phyloP scores from a whole-genome alignment of 164 flowering plant genomes.

The Cinnamomum chago region DNA sequence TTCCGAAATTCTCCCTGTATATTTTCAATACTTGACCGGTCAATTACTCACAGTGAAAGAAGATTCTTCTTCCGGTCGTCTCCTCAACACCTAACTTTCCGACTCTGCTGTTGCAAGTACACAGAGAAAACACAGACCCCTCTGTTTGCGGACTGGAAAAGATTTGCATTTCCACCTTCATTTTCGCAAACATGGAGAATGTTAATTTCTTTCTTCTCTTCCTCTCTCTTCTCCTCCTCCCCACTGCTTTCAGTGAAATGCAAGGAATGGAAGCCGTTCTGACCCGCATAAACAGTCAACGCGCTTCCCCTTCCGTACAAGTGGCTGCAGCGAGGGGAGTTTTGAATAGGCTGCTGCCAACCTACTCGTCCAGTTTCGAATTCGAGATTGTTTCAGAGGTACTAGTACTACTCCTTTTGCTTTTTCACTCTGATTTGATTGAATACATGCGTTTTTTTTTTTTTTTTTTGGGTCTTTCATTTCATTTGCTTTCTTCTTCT shows the following conservation, averaged over 20 bases:
- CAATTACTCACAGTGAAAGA: too few species aligned
- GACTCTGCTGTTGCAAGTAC: too few species aligned
- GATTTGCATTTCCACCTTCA: too few species aligned
- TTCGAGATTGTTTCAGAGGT: slow-evolving; percentile 68
- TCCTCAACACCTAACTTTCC: too few species aligned
- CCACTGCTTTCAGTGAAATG: background rate
- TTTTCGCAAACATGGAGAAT: slow-evolving; percentile 2
- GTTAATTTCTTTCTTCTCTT: background rate
- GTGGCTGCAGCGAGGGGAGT: slow-evolving; percentile 67
- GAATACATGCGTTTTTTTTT: too few species aligned
- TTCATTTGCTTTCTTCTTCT: background rate
- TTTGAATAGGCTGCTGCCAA: slow-evolving; percentile 62
- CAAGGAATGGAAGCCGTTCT: slow-evolving; percentile 39
- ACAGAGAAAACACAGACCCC: too few species aligned
- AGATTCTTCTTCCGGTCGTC: too few species aligned
- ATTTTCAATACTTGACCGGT: too few species aligned
- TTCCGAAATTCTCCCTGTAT: too few species aligned
- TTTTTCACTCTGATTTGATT: background rate
- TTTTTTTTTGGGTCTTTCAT: background rate
- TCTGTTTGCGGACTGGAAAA: too few species aligned
- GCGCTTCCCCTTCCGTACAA: slow-evolving; percentile 48
- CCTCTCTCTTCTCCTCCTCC: background rate
- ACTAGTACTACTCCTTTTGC: background rate
- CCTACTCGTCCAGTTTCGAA: slow-evolving; percentile 64
- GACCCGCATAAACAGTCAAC: slow-evolving; percentile 42